Conservation (phyloP, 2,329 filamentous ascomycete species). For the Aureobasidium subglaciale region DNA sequence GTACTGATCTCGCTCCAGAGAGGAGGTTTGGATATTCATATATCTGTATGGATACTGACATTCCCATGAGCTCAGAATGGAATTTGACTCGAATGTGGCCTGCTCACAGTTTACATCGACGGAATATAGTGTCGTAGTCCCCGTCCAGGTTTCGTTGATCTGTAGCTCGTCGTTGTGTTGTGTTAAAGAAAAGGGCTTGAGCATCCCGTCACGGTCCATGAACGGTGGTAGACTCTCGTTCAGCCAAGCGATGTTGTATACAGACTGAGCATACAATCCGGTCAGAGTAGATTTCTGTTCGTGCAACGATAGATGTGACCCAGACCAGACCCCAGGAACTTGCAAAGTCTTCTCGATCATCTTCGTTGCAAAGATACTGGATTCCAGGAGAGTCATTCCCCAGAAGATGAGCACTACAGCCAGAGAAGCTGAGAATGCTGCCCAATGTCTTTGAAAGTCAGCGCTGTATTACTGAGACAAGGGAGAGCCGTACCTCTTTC, state of each 20-base stretch:
- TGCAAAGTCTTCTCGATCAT: constrained; percentile 23
- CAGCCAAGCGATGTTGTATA: constrained; percentile 42
- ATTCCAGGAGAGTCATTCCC: constrained; percentile 49
- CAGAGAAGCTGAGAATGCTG: constrained; percentile 42
- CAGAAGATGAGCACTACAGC: constrained; percentile 48
- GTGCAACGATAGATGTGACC: constrained; percentile 22
- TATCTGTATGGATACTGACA: neutral
- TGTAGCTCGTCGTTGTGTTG: constrained; percentile 13
- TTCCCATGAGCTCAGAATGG: neutral
- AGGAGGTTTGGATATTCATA: neutral
- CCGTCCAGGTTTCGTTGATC: constrained; percentile 21
- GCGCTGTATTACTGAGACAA: neutral
- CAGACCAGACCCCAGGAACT: constrained; percentile 20
- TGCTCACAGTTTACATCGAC: constrained; percentile 31
- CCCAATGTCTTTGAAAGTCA: constrained; percentile 36
- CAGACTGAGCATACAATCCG: constrained; percentile 36
- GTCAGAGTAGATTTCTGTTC: constrained; percentile 30
- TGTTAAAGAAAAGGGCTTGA: constrained; percentile 37
- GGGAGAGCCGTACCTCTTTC: neutral
- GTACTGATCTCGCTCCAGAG: neutral
- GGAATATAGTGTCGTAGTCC: constrained; percentile 27
- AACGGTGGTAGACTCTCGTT: constrained; percentile 39
- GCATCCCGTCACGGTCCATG: constrained; percentile 36
- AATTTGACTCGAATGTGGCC: constrained; percentile 12
- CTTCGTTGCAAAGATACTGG: constrained; percentile 45